Conservation (phyloP, 306 rosid species). For the Gastrolobium bilobum region DNA sequence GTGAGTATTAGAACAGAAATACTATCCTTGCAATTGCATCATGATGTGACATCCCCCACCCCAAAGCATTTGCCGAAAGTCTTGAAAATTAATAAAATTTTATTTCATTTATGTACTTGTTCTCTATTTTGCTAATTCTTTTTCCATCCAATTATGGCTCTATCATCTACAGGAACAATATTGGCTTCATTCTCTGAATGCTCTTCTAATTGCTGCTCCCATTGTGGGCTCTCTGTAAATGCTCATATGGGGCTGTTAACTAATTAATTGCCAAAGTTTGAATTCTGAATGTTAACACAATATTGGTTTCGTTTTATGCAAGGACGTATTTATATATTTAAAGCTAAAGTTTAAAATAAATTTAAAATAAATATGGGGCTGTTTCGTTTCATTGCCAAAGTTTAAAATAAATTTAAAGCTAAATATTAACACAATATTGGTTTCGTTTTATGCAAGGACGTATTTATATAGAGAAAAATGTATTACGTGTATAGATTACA, state of each 20-base stretch:
- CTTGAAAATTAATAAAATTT: background rate
- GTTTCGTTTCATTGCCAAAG: too few relatives aligned
- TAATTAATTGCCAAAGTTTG: too few relatives aligned
- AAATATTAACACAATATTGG: too few relatives aligned
- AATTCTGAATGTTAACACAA: too few relatives aligned
- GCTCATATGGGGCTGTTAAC: conserved; percentile 42
- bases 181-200: conserved; percentile 42
- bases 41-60: background rate
- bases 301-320: too few relatives aligned
- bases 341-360: too few relatives aligned
- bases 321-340: too few relatives aligned
- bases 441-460: too few relatives aligned
- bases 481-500: too few relatives aligned
- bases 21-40: conserved; percentile 26
- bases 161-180: conserved; percentile 56
- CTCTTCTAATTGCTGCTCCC: conserved; percentile 35
- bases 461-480: too few relatives aligned
- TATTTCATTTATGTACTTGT: conserved; percentile 1
- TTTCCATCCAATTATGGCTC: conserved; percentile 16
- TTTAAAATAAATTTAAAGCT: too few relatives aligned
- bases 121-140: conserved; percentile 25
- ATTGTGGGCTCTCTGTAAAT: conserved; percentile 36
- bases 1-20: conserved; percentile 41
- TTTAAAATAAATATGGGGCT: too few relatives aligned
- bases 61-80: background rate